Evolutionary conservation across 1,139 yeast species (phyloP), one percentile per base, ranked within the genome.

Genomic region (Candida gigantensis): DNA sequence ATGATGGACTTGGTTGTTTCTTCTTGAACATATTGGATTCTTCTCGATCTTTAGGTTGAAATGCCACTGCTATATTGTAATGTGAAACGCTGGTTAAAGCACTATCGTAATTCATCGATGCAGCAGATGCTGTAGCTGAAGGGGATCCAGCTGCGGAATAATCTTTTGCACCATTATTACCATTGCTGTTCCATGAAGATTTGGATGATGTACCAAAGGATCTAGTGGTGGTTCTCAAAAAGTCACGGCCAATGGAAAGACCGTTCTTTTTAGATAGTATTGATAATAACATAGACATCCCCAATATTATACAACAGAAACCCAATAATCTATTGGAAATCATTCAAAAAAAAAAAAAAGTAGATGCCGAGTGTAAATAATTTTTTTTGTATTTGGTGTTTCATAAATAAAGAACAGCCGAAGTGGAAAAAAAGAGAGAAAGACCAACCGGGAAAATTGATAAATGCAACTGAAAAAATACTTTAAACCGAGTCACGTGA

Each of bases 1-100:
- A 42, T 2, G 74, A 74, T 2, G 74, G 64, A 27, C 51, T 49
- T 5, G 27, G 28, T 24, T 32, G 28, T 12, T 34, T 36, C 51
- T 49, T 48, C 41, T 62, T 62, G 52, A 70, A 70, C 25, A 63
- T 58, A 47, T 78, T 79, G 24, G 63, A 44, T 35, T 65, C 72
- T 41, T 69, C 74, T 40, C 92, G 63, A 49, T 79, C 81, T 54
- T 84, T 84, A 6, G 92, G 86, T 51, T 81, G 84, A 55, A 70
- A 84, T 1, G 89, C 86, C 25, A 84, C 86, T 0, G 87, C 77
- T 6, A 81, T 66, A 29, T 76, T 69, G 54, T 77, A 82, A 29
- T 65, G 64, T 26, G 62, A 51, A 21, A 60, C 52, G 20, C 58
- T 47, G 19, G 58, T 56, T 34, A 56, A 47, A 11, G 53, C 47